These are phyloP conservation scores for Hanseniaspora nectarophila DNA, from an alignment of 805 yeast species.

Conservation along the genomic window DNA sequence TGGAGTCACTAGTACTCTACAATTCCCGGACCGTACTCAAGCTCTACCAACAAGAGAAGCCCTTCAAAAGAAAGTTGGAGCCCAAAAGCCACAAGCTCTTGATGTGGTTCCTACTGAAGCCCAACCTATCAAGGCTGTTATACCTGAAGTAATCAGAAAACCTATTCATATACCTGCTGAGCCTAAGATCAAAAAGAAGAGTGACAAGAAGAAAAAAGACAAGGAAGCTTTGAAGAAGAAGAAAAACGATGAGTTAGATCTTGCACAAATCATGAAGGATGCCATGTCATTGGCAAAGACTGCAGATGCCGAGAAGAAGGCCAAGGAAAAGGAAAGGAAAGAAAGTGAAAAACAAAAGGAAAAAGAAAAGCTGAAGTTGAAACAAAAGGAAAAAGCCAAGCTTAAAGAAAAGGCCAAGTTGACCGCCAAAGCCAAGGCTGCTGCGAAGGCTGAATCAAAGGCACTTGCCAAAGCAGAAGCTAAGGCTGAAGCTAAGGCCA, in stretches of 20 bases:
- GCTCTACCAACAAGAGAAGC: background rate
- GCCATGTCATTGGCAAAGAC: slow-evolving; percentile 69
- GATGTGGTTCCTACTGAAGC: background rate
- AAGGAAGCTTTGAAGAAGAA: background rate
- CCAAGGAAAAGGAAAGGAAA: slow-evolving; percentile 16
- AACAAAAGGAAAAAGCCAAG: slow-evolving; percentile 24
- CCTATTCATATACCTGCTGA: background rate
- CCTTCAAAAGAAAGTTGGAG: background rate
- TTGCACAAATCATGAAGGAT: slow-evolving; percentile 64
- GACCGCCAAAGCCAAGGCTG: background rate
- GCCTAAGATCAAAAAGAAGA: slow-evolving; percentile 9
- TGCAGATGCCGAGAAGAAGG: slow-evolving; percentile 25
- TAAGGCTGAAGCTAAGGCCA: slow-evolving; percentile 14
- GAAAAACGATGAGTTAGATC: slow-evolving; percentile 41
- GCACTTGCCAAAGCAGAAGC: slow-evolving; percentile 10
- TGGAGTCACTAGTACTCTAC: slow-evolving; percentile 5
- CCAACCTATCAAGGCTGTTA: no score
- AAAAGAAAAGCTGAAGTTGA: slow-evolving; percentile 22
- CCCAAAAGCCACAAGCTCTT: background rate
- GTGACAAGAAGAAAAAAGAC: background rate
- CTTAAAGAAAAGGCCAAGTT: slow-evolving; percentile 11
- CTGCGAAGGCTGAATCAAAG: slow-evolving; percentile 10
- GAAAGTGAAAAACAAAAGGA: slow-evolving; percentile 17
- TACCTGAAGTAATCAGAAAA: background rate
- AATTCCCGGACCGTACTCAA: background rate